Evolutionary conservation across 2,329 filamentous ascomycete genomes (phyloP).

Genomic region (Talaromyces sp.): DNA sequence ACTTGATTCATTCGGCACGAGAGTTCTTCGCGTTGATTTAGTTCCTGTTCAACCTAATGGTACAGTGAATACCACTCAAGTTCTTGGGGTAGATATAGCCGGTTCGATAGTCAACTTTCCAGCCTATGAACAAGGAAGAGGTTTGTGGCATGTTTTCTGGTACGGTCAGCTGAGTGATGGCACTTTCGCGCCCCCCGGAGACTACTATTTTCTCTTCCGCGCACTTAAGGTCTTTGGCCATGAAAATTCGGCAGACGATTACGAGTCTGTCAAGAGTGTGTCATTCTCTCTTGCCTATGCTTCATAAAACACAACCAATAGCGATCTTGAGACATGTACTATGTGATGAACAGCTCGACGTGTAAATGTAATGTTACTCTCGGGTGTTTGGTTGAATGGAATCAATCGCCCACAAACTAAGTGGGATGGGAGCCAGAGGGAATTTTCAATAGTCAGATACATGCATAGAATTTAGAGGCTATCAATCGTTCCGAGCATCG

Average conservation of each 20-base stretch:
- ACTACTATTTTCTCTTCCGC: constrained; percentile 28
- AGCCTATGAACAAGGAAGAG: neutral
- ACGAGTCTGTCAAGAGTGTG: constrained; percentile 25
- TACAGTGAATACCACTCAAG: constrained; percentile 7
- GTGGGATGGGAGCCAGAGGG: no score
- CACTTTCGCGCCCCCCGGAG: constrained; percentile 26
- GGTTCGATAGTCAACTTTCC: constrained; percentile 11
- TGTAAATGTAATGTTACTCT: neutral
- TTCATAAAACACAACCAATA: neutral
- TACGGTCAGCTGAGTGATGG: constrained; percentile 27
- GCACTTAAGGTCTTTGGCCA: constrained; percentile 31
- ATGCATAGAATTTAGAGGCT: no score
- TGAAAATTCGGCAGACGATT: constrained; percentile 23
- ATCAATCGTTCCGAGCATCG: no score
- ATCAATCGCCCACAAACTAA: no score
- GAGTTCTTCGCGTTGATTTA: constrained; percentile 14
- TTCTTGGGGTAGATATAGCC: constrained; percentile 11
- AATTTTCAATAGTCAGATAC: no score
- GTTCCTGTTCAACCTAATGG: neutral
- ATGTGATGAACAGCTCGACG: neutral
- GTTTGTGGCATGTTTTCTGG: constrained; percentile 9
- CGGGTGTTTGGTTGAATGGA: no score
- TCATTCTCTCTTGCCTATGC: constrained; percentile 21
- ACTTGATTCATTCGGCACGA: constrained; percentile 3
- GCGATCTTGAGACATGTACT: neutral